A percentile compares a stretch with the other conserved stretches of the same genome.
Conservation (phyloP, 2,329 filamentous ascomycete genomes). For the Colletotrichum cuscutae region DNA sequence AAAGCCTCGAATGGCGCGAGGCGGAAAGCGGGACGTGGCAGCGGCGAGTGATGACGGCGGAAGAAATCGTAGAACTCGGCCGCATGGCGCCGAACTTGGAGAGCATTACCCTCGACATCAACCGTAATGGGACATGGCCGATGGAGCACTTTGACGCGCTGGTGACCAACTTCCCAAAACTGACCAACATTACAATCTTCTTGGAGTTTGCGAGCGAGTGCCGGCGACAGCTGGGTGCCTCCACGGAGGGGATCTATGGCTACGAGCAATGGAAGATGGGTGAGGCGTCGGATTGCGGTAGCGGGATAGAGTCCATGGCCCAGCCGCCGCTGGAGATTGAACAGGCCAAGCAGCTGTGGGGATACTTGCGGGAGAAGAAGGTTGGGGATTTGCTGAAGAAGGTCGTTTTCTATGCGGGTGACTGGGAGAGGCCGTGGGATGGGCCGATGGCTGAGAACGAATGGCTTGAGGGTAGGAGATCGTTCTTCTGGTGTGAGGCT, state of each 20-base stretch:
- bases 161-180: conserved; percentile 11
- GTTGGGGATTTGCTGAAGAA: neutral
- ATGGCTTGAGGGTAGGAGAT: conserved; percentile 6
- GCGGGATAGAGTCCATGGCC: neutral
- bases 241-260: neutral
- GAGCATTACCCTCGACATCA: conserved; percentile 19
- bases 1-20: conserved; percentile 14
- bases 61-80: neutral
- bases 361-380: neutral
- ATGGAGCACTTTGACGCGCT: conserved; percentile 15
- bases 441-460: neutral
- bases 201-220: conserved; percentile 22
- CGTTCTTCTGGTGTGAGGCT: neutral
- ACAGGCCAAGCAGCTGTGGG: neutral
- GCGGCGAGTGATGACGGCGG: neutral
- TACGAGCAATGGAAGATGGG: neutral
- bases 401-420: conserved; percentile 8
- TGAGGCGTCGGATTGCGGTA: neutral
- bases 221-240: neutral
- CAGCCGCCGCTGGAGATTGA: neutral
- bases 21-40: neutral
- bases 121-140: conserved; percentile 13
- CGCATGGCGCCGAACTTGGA: conserved; percentile 1
- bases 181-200: conserved; percentile 14
- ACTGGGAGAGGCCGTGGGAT: conserved; percentile 13